phyloP scores from a whole-genome alignment of 2,329 filamentous ascomycete genomes.

The Nemania sp. region DNA sequence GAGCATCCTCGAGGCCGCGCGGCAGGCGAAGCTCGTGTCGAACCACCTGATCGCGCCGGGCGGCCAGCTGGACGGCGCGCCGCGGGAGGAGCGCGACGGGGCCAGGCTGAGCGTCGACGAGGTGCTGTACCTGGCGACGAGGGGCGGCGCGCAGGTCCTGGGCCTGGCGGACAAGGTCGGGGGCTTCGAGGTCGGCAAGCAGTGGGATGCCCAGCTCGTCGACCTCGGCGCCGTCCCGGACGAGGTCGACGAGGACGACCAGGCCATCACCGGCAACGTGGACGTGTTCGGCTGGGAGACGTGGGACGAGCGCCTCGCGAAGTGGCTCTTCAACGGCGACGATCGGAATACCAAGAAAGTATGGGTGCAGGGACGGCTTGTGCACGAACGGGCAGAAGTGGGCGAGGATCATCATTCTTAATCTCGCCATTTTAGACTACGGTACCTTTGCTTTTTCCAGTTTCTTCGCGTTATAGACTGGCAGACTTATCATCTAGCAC shows the following conservation, averaged over 20 bases:
- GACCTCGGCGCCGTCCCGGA: slow-evolving; percentile 58
- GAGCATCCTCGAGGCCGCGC: slow-evolving; percentile 67
- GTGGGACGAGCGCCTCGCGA: slow-evolving; percentile 85
- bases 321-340: slow-evolving; percentile 94
- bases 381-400: slow-evolving; percentile 66
- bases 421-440: neutral
- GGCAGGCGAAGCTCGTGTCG: slow-evolving; percentile 80
- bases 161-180: slow-evolving; percentile 75
- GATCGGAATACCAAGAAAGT: slow-evolving; percentile 87
- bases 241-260: slow-evolving; percentile 42
- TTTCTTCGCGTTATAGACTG: neutral
- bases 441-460: neutral
- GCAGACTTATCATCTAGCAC: too few relatives aligned
- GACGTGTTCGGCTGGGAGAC: slow-evolving; percentile 90
- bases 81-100: slow-evolving; percentile 43
- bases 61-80: slow-evolving; percentile 30
- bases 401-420: neutral
- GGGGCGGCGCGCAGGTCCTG: slow-evolving; percentile 83
- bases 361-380: slow-evolving; percentile 84
- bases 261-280: slow-evolving; percentile 63
- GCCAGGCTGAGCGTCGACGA: slow-evolving; percentile 83
- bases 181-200: slow-evolving; percentile 81
- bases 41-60: slow-evolving; percentile 67
- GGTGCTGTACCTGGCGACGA: slow-evolving; percentile 81
- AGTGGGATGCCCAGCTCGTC: slow-evolving; percentile 90